A percentile compares a stretch with the other conserved stretches of the same genome.
Evolutionary conservation across 1,284 basidiomycete genomes (phyloP).

Genomic region (Cutaneotrichosporon dermatis): DNA sequence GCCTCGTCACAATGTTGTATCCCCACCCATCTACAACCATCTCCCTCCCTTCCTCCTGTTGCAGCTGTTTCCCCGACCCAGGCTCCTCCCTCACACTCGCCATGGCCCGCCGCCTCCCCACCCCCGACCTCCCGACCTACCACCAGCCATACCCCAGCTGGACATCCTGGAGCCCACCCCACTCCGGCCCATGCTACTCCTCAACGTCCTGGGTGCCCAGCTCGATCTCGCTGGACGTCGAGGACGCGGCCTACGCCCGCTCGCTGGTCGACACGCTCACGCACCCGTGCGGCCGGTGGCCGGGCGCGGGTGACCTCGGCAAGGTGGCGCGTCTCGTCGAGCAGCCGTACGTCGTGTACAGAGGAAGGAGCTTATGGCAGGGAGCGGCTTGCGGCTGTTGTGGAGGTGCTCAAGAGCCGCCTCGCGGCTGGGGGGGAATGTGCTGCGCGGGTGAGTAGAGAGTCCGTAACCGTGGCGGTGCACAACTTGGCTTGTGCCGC

Average conservation of each 20-base stretch:
- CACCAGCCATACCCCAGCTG: neutral
- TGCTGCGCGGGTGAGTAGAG: neutral
- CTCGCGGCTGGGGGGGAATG: neutral
- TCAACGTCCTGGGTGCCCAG: neutral
- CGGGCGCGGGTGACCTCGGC: neutral
- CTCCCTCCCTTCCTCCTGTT: too few relatives aligned
- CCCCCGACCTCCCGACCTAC: neutral
- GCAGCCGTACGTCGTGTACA: neutral
- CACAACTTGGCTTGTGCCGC: neutral
- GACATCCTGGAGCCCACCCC: neutral
- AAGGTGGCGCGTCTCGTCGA: neutral
- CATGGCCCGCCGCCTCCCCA: too few relatives aligned
- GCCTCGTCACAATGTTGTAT: too few relatives aligned
- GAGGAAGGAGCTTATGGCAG: neutral
- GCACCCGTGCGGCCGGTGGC: neutral
- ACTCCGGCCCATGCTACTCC: neutral
- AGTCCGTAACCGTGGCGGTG: too few relatives aligned
- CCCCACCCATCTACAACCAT: too few relatives aligned
- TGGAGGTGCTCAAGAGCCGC: neutral
- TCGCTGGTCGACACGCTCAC: neutral
- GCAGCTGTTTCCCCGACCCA: neutral
- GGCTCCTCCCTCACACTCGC: neutral
- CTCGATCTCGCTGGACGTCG: neutral
- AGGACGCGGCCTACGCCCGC: constrained; percentile 2
- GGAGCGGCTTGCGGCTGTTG: neutral